Evolutionary conservation across 352 stramenopile genomes (phyloP), one percentile per base, ranked within the genome.

Genomic region (Phytopythium vexans): DNA sequence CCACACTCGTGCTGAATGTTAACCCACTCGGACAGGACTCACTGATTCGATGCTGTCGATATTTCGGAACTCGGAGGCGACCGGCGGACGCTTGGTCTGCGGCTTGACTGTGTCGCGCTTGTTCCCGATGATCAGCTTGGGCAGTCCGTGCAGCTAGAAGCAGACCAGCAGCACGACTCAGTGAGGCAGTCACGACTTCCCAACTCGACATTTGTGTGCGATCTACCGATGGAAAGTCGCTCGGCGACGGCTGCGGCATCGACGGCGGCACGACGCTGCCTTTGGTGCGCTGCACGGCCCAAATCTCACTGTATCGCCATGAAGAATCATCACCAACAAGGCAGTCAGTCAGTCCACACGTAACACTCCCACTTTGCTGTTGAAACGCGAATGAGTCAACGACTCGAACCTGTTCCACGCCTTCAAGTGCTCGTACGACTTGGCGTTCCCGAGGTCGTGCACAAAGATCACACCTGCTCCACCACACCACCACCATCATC

Each of bases 111-210:
- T 57, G 52, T 95, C 85, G 37, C 71, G 74, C 62, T 95, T 95
- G 64, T 82, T 93, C 41, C 82, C 85, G n/a, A 95, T 52, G 27
- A 95, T 65, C 6, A 95, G 69, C 57, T 89, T 90, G 8, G 85
- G 85, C 44, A 95, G 55, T 2, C 48, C 43, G 3, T 66, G 41
- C 4, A 88, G 59, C 68, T 84, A 49, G 34, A 49, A 1, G n/a
- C 21, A n/a, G 14, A 40, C 14, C 16, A 38, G 4, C 2, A 42
- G 9, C 16, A 21, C 41, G 14, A 27, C 21, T 27, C 21, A 27
- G 21, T 27, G 21, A 27, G 21, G 1, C 21, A 2, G 21, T 27
- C 21, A 27, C 21, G 21, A 27, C 21, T 27, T 27, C 21, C 21
- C 21, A 1, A 27, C 21, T 27, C 21, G 21, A 27, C 21, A 27